phyloP scores from a whole-genome alignment of 1,284 basidiomycete genomes.

The Tremellales sp. region DNA sequence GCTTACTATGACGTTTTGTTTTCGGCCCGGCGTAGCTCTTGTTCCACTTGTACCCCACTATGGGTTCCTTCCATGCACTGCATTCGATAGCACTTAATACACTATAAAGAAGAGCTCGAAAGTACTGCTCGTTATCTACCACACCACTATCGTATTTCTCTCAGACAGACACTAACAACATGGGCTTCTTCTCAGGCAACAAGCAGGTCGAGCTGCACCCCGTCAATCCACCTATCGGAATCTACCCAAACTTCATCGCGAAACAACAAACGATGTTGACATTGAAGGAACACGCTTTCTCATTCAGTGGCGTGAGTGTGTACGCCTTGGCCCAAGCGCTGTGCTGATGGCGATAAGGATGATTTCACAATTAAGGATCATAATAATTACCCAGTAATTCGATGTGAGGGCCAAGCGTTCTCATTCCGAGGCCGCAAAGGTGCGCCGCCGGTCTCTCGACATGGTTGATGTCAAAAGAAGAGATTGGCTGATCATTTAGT shows the following conservation, averaged over 20 bases:
- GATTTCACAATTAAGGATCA: slow-evolving; percentile 41
- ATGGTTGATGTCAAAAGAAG: not conserved
- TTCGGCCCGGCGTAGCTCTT: too few species aligned
- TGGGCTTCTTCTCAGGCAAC: slow-evolving; percentile 30
- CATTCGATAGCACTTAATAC: too few species aligned
- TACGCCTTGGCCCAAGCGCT: not conserved
- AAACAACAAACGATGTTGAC: slow-evolving; percentile 35
- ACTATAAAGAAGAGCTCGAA: too few species aligned
- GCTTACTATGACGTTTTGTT: too few species aligned
- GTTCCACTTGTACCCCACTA: too few species aligned
- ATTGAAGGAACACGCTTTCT: slow-evolving; percentile 42
- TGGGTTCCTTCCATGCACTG: too few species aligned
- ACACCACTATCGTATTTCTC: too few species aligned
- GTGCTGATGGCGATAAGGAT: slow-evolving; percentile 25
- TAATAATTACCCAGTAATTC: slow-evolving; percentile 30
- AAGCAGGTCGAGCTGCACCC: slow-evolving; percentile 25
- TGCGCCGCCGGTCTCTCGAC: slow-evolving; percentile 7
- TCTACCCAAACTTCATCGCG: slow-evolving; percentile 29
- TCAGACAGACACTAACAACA: slow-evolving; percentile 5
- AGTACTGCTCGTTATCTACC: too few species aligned
- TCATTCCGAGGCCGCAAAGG: slow-evolving; percentile 42
- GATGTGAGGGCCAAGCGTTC: slow-evolving; percentile 33
- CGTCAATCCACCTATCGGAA: slow-evolving; percentile 38
- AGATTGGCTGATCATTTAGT: slow-evolving; percentile 20
- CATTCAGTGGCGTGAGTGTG: slow-evolving; percentile 35